Conservation (phyloP, 352 stramenopile genomes). For the Pythium guiyangense region DNA sequence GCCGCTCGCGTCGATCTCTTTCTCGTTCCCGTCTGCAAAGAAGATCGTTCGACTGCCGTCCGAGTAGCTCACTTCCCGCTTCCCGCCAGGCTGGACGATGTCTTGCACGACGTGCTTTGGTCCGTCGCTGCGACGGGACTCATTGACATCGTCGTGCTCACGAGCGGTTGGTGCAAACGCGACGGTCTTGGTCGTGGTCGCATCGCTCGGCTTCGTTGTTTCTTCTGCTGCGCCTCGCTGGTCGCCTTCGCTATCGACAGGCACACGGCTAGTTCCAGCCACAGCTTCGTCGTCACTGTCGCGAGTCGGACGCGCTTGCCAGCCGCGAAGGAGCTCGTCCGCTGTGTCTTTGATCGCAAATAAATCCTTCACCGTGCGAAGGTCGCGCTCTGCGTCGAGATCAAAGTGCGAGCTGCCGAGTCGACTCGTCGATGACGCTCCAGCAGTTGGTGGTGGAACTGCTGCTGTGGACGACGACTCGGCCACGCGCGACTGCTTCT, state of each 20-base stretch:
- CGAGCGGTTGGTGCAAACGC: not conserved
- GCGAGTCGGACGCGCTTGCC: constrained; percentile 11
- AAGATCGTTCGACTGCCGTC: constrained; percentile 70
- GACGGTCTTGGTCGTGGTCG: too few species aligned
- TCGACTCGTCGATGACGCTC: not conserved
- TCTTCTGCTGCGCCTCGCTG: not conserved
- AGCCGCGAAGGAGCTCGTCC: constrained; percentile 32
- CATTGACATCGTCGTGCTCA: too few species aligned
- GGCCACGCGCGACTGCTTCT: constrained; percentile 27
- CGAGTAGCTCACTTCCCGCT: constrained; percentile 50
- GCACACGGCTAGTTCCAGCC: too few species aligned
- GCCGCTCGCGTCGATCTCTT: constrained; percentile 88
- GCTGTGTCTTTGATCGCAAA: constrained; percentile 38
- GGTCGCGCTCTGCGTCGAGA: constrained; percentile 8
- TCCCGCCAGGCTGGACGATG: constrained; percentile 47
- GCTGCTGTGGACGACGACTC: not conserved
- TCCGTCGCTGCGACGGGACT: not conserved
- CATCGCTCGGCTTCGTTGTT: not conserved
- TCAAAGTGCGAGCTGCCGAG: constrained; percentile 7
- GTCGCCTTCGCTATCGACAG: not conserved
- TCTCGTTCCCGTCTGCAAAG: constrained; percentile 92
- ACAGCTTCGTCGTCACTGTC: not conserved
- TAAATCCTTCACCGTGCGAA: constrained; percentile 32
- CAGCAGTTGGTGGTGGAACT: not conserved
- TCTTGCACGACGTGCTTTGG: constrained; percentile 23